Base-by-base conservation (phyloP, 2,329 filamentous ascomycete species). In the Colletotrichum brevisporum region DNA sequence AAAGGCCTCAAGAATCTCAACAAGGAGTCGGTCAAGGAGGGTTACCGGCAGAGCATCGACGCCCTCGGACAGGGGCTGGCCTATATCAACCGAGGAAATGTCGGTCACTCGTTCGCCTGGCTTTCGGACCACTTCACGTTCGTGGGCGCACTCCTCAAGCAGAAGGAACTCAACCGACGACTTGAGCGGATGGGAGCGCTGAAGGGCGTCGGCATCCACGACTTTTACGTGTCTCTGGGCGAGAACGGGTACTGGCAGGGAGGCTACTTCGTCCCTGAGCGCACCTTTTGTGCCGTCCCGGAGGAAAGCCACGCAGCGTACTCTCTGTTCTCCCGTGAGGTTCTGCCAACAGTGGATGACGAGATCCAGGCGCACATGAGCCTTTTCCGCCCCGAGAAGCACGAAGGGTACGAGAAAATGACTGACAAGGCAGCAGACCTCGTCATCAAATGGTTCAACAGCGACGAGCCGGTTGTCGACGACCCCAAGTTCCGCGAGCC, bases 41-140 rank as follows among this genome's bases (percentile, higher is more conserved):
- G 84, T 0, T 87, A 87, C 69, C 83, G 84, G 51, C 81, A 85
- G 56, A 77, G 83, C 26, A 79, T 87, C 39, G 85, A 84, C 63
- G 79, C 83, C 2, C 77, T 87, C 26, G 85, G 84, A 13, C 85
- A 88, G 69, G 86, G 85, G 2, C 80, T 88, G 9, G 86, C 86
- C 12, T 89, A 89, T 71, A 82, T 89, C 76, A 89, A 88, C 75
- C 81, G 85, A 6, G 86, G 86, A 15, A 88, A 86, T 50, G 86
- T 89, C 2, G 90, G 90, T 2, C 86, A 90, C 63, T 93, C 93
- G 1, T 92, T 94, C 73, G 88, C 86, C 18, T 97, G 94, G 90
- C 89, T 95, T 4, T 90, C 91, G 0, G 92, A 92, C 16, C 94
- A 97, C 78, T 88, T 97, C 59, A 93, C 94, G 43, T 97, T 97